Evolutionary conservation across 495 filamentous ascomycete species (phyloP).

Genomic region (Penicillium cinerascens): DNA sequence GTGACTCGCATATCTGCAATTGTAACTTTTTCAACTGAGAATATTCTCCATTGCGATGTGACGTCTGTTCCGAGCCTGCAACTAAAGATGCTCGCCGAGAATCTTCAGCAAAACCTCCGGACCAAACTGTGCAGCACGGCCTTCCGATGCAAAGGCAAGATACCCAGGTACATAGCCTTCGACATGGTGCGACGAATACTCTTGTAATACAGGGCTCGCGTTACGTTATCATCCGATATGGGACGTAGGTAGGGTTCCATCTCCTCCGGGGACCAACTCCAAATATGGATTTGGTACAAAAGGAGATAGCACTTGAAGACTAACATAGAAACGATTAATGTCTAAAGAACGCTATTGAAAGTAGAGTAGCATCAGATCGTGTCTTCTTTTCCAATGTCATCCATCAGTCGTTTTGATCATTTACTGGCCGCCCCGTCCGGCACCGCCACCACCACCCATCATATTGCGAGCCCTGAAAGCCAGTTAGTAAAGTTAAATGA

Average conservation of each 20-base stretch:
- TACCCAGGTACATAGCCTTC: too few relatives aligned
- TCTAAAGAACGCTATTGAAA: slow-evolving; percentile 22
- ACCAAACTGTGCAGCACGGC: too few relatives aligned
- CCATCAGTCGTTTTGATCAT: slow-evolving; percentile 11
- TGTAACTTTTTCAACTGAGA: background rate
- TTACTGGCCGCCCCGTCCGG: slow-evolving; percentile 30
- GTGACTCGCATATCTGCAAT: background rate
- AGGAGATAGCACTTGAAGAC: background rate
- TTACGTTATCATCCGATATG: too few relatives aligned
- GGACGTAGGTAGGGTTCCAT: too few relatives aligned
- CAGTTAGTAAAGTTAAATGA: slow-evolving; percentile 9
- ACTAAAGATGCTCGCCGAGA: too few relatives aligned
- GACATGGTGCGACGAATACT: too few relatives aligned
- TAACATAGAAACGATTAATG: slow-evolving; percentile 1
- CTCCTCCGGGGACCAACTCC: too few relatives aligned
- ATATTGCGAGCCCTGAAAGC: slow-evolving; percentile 66
- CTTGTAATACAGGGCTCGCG: too few relatives aligned
- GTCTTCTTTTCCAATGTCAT: slow-evolving; percentile 20
- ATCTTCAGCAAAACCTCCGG: too few relatives aligned
- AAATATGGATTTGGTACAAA: background rate
- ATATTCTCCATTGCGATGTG: too few relatives aligned
- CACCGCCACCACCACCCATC: slow-evolving; percentile 63
- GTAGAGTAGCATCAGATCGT: slow-evolving; percentile 20
- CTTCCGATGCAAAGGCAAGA: too few relatives aligned
- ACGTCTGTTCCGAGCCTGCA: too few relatives aligned